Evolutionary conservation across 116 monocot species (phyloP).

Genomic region (Posidonia oceanica): DNA sequence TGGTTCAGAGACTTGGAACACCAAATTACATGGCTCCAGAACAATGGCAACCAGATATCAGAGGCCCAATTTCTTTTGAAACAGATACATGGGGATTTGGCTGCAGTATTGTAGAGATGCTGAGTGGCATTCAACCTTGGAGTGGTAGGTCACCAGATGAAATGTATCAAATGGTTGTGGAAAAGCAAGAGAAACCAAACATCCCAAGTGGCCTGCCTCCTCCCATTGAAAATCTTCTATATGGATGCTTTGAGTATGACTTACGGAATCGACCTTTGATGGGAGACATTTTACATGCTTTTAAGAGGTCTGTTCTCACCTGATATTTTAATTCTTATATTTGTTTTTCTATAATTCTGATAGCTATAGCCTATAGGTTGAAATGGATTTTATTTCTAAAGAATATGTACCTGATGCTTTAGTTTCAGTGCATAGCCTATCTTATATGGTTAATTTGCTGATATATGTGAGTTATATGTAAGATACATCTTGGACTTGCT

Average conservation of each 20-base stretch:
- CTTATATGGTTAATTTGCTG: no score
- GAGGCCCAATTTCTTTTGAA: constrained; percentile 75
- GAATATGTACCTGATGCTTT: no score
- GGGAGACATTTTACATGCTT: constrained; percentile 45
- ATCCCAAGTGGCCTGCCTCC: constrained; percentile 67
- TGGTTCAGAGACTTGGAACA: constrained; percentile 53
- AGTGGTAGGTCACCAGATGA: constrained; percentile 46
- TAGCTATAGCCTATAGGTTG: no score
- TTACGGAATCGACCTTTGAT: constrained; percentile 68
- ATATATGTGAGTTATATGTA: no score
- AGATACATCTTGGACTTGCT: no score
- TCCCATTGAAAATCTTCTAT: constrained; percentile 49
- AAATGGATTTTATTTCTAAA: no score
- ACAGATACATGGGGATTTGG: constrained; percentile 94
- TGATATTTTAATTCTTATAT: no score
- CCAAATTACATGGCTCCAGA: constrained; percentile 95
- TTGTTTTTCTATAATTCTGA: no score
- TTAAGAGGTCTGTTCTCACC: constrained; percentile 40
- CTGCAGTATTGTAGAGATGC: constrained; percentile 86
- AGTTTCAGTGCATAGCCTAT: no score
- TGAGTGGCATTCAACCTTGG: constrained; percentile 76
- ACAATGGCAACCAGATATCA: constrained; percentile 69
- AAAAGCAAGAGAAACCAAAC: constrained; percentile 60
- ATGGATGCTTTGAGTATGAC: constrained; percentile 85
- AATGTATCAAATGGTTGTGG: constrained; percentile 47